Conservation (phyloP, 192 early-diverging fungal genomes). For the Umbelopsis isabellina region DNA sequence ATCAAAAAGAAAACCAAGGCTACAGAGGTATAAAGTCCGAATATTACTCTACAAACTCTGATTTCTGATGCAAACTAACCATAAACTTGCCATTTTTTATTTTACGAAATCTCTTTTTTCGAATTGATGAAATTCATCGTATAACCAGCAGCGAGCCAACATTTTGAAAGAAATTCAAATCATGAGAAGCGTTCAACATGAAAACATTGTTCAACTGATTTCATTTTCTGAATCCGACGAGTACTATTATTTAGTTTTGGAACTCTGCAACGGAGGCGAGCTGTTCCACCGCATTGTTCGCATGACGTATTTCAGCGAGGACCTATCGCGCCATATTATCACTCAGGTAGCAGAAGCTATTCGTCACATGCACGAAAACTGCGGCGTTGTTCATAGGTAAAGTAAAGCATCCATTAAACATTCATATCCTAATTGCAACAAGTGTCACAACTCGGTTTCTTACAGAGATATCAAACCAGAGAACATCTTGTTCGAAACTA, state of each 20-base stretch:
- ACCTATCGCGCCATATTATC: constrained; percentile 78
- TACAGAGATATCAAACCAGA: constrained; percentile 91
- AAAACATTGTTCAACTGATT: constrained; percentile 75
- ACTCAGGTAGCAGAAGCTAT: constrained; percentile 85
- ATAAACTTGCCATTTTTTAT: no score
- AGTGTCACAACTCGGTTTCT: constrained; percentile 10
- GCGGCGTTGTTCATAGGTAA: constrained; percentile 74
- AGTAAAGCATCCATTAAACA: neutral
- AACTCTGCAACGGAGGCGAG: constrained; percentile 85
- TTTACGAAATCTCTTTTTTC: neutral
- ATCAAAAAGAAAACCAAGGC: constrained; percentile 43
- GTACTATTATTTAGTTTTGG: constrained; percentile 79
- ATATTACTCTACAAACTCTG: neutral
- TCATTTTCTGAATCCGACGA: constrained; percentile 76
- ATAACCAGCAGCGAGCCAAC: constrained; percentile 60
- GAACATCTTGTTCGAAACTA: constrained; percentile 80
- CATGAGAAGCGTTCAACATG: constrained; percentile 76
- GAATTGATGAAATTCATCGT: no score
- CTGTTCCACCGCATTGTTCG: constrained; percentile 86
- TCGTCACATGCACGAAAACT: constrained; percentile 80
- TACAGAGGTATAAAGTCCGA: constrained; percentile 30
- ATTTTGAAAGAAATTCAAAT: constrained; percentile 89
- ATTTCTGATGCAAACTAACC: constrained; percentile 19
- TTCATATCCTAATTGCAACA: neutral
- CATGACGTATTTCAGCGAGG: constrained; percentile 82